Evolutionary conservation across 225 moss, liverwort and hornwort genomes (phyloP).

Genomic region (Pleurozium schreberi): DNA sequence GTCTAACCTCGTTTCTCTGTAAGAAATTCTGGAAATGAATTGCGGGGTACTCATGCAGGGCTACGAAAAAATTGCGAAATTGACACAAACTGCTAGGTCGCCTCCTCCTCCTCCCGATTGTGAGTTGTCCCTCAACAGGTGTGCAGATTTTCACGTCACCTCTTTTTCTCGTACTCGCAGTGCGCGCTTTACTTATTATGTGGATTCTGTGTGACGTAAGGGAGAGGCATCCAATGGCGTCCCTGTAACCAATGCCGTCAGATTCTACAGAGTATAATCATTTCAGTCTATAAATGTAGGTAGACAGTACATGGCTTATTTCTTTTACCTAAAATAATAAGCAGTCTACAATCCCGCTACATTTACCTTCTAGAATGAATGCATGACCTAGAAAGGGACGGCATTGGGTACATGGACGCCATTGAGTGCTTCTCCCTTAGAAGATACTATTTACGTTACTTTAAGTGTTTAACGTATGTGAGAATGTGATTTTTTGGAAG

Average conservation of each 20-base stretch:
- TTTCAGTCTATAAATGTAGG: too few species aligned
- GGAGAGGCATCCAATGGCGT: too few species aligned
- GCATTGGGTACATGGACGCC: too few species aligned
- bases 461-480: neutral
- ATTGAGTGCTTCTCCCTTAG: too few species aligned
- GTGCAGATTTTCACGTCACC: neutral
- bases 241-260: too few species aligned
- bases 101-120: neutral
- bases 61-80: neutral
- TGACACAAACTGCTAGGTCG: neutral
- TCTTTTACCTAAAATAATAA: too few species aligned
- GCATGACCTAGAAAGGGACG: too few species aligned
- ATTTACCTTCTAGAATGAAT: too few species aligned
- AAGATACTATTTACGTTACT: neutral
- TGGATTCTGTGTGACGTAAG: neutral
- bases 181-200: neutral
- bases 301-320: too few species aligned
- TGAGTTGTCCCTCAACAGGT: constrained; percentile 9
- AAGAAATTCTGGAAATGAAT: neutral
- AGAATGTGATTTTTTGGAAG: neutral
- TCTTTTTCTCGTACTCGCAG: neutral
- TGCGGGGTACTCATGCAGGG: neutral
- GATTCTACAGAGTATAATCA: too few species aligned
- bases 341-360: too few species aligned
- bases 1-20: neutral